A percentile compares a stretch with the other conserved stretches of the same genome.
Conservation (phyloP, 1,139 yeast genomes). For the Suhomyces bokatorum region DNA sequence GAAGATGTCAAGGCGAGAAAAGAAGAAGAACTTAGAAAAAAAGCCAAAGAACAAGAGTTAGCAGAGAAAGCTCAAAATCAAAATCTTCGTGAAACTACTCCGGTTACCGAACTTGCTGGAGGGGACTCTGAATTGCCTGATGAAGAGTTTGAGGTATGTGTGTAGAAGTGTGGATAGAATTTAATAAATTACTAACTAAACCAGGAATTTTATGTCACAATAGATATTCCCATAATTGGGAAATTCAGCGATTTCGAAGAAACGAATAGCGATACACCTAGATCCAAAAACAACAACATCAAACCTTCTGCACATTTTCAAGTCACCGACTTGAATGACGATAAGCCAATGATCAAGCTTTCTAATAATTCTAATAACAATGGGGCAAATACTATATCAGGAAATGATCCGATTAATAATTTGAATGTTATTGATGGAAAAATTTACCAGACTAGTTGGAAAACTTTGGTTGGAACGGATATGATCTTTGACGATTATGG, state of each 20-base stretch:
- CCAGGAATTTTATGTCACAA: slow-evolving; percentile 43
- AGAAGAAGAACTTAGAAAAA: slow-evolving; percentile 21
- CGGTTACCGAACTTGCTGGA: slow-evolving; percentile 17
- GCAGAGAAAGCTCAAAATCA: slow-evolving; percentile 14
- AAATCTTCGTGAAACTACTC: slow-evolving; percentile 16
- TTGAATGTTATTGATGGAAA: slow-evolving; percentile 42
- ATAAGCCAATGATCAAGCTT: slow-evolving; percentile 39
- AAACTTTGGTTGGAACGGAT: slow-evolving; percentile 79
- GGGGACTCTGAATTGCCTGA: slow-evolving; percentile 17
- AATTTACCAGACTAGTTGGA: slow-evolving; percentile 78
- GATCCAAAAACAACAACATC: slow-evolving; percentile 23
- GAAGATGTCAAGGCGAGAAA: slow-evolving; percentile 62
- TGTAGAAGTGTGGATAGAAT: slow-evolving; percentile 15
- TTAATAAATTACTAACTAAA: slow-evolving; percentile 19
- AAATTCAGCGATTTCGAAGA: slow-evolving; percentile 21
- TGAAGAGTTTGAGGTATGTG: slow-evolving; percentile 42
- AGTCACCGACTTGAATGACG: slow-evolving; percentile 36
- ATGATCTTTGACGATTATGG: slow-evolving; percentile 62
- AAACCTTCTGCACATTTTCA: slow-evolving; percentile 47
- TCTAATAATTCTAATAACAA: slow-evolving; percentile 30
- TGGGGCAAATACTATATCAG: slow-evolving; percentile 5
- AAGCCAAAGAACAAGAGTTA: slow-evolving; percentile 11
- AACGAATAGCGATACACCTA: slow-evolving; percentile 15
- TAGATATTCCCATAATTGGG: slow-evolving; percentile 43
- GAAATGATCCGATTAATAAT: slow-evolving; percentile 25